These are phyloP conservation scores for Gynandropsis gynandra DNA, from an alignment of 345 rosid genomes.

Conservation along the genomic window DNA sequence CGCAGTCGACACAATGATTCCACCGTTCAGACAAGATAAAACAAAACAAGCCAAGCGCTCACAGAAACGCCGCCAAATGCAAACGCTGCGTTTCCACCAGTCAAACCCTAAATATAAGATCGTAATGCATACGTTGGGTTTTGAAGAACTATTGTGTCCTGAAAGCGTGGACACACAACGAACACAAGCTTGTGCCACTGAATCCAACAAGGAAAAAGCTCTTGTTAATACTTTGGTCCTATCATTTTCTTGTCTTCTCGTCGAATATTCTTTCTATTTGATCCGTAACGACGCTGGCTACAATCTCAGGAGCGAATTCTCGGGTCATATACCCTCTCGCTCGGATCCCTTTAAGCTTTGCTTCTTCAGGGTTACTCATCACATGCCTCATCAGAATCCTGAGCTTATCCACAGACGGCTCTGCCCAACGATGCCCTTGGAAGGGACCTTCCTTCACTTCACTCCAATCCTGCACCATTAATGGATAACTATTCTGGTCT, in stretches of 20 bases:
- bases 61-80: too few species aligned
- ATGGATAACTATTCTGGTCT: conserved; percentile 56
- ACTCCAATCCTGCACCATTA: conserved; percentile 49
- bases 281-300: conserved; percentile 50
- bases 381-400: conserved; percentile 54
- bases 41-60: too few species aligned
- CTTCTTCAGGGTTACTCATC: conserved; percentile 42
- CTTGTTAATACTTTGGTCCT: background rate
- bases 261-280: conserved; percentile 29
- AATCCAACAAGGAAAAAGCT: too few species aligned
- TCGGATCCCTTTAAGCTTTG: conserved; percentile 43
- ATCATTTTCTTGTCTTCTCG: conserved; percentile 19
- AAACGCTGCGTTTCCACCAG: too few species aligned
- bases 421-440: conserved; percentile 73
- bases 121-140: too few species aligned
- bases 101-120: too few species aligned
- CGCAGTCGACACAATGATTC: too few species aligned
- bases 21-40: too few species aligned
- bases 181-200: too few species aligned
- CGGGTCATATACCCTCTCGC: conserved; percentile 69
- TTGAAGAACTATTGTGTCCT: too few species aligned
- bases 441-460: conserved; percentile 73
- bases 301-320: conserved; percentile 65
- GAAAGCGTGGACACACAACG: too few species aligned
- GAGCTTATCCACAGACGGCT: conserved; percentile 61